These are phyloP conservation scores for Annulohypoxylon nitens DNA, from an alignment of 495 filamentous ascomycete species.

Conservation along the genomic window DNA sequence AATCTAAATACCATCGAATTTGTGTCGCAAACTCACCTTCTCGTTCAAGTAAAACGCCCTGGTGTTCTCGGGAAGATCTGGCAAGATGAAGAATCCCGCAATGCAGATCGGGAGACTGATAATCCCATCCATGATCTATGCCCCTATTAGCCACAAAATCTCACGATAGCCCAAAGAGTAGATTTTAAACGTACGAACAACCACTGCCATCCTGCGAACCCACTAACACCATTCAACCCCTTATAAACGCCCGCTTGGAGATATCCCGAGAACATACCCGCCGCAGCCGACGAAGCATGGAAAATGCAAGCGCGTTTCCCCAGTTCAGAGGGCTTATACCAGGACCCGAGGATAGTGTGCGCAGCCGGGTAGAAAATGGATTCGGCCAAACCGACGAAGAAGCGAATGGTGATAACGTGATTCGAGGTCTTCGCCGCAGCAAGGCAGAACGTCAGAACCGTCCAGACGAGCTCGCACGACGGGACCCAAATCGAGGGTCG, in stretches of 20 bases:
- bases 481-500: conserved; percentile 62
- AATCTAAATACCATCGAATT: neutral
- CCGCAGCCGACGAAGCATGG: conserved; percentile 53
- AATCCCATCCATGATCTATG: conserved; percentile 59
- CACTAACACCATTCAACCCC: conserved; percentile 58
- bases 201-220: conserved; percentile 67
- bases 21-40: conserved; percentile 43
- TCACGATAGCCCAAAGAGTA: neutral
- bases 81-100: conserved; percentile 59
- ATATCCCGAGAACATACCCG: conserved; percentile 54
- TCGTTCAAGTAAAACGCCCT: conserved; percentile 58
- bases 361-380: conserved; percentile 56
- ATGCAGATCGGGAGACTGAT: conserved; percentile 63
- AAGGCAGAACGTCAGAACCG: conserved; percentile 52
- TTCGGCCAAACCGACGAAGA: conserved; percentile 64
- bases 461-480: conserved; percentile 55
- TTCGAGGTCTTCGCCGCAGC: conserved; percentile 49
- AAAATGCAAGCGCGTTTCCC: conserved; percentile 55
- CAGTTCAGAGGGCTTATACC: conserved; percentile 50
- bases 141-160: neutral
- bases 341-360: conserved; percentile 50
- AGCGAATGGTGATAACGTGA: conserved; percentile 54
- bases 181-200: conserved; percentile 52
- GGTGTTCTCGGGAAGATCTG: conserved; percentile 58
- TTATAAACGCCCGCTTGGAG: conserved; percentile 64